Evolutionary conservation across 257 asterid genomes (phyloP).

Genomic region (Solanum corneliomulleri): DNA sequence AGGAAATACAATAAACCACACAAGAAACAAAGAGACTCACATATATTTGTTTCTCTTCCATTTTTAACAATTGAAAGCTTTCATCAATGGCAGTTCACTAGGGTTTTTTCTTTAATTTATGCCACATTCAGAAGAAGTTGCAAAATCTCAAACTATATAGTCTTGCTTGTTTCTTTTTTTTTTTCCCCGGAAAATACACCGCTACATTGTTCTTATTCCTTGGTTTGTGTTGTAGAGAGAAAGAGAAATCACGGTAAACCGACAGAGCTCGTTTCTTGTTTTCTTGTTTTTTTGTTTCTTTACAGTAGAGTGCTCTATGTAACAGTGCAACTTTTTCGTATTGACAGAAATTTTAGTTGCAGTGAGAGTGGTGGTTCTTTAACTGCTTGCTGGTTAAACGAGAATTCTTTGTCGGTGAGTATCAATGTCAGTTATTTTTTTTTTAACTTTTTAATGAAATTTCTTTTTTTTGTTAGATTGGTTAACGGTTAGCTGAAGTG

Average conservation of each 20-base stretch:
- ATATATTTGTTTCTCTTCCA: neutral
- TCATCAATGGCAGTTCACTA: neutral
- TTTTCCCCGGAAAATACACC: neutral
- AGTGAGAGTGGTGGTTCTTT: neutral
- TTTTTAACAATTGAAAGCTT: neutral
- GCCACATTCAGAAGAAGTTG: neutral
- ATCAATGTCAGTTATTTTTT: neutral
- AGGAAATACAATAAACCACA: neutral
- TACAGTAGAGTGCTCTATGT: neutral
- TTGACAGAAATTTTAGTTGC: neutral
- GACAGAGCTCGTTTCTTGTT: neutral
- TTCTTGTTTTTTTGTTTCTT: neutral
- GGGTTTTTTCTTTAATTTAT: neutral
- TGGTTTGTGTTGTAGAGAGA: neutral
- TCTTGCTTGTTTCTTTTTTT: neutral
- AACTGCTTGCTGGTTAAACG: neutral
- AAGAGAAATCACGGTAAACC: neutral
- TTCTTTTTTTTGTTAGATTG: neutral
- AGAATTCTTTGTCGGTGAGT: neutral
- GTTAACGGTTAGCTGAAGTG: neutral
- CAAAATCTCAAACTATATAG: neutral
- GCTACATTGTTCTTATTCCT: neutral
- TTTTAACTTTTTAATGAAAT: neutral
- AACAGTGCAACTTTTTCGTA: neutral
- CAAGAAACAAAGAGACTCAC: constrained; percentile 3